Base-by-base conservation (phyloP, 2,329 filamentous ascomycete species). In the Zymoseptoria crescenta region DNA sequence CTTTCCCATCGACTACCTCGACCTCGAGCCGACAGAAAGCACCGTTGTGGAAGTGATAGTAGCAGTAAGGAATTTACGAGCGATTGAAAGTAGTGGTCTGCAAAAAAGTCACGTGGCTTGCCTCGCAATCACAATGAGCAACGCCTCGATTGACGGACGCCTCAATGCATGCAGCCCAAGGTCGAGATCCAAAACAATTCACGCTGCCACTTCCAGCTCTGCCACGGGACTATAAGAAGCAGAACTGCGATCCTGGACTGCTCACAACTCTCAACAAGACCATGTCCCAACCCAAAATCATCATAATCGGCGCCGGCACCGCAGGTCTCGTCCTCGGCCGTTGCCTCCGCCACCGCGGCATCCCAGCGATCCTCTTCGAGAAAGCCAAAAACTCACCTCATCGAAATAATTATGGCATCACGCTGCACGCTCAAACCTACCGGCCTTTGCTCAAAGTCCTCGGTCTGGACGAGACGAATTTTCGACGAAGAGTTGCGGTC, bases 231-330 rank as follows among this genome's bases (percentile, higher is more conserved):
- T 4, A 30, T 8, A 8, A 30, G 6, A 2, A 30, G 24, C 3
- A 16, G 16, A 7, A 45, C 35, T 16, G 2, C 35, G 1, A 3
- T 45, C 35, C 35, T 16, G 6, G 10, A n/a, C 10, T n/a, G 24
- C 35, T 16, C 35, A 45, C 35, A 45, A 7, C 35, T 45, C 35
- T 16, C 5, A 16, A 45, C 35, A n/a, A 45, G 52, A 21, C n/a
- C 6, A 67, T 68, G 67, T 27, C 65, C 30, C 61, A 52, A 74
- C 72, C 59, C 69, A 68, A 64, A 71, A 78, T 71, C 58, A 70
- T 67, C 21, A 74, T 80, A 48, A 65, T 80, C 52, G 78, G 78
- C 9, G 77, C 76, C 13, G 79, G 78, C 5, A 69, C 80, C 16
- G 72, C 74, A 10, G 78, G 77, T 4, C 70, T 80, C 9, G 73